These are phyloP conservation scores for Cinnamomum chago DNA, from an alignment of 164 flowering plant genomes.

Conservation along the genomic window DNA sequence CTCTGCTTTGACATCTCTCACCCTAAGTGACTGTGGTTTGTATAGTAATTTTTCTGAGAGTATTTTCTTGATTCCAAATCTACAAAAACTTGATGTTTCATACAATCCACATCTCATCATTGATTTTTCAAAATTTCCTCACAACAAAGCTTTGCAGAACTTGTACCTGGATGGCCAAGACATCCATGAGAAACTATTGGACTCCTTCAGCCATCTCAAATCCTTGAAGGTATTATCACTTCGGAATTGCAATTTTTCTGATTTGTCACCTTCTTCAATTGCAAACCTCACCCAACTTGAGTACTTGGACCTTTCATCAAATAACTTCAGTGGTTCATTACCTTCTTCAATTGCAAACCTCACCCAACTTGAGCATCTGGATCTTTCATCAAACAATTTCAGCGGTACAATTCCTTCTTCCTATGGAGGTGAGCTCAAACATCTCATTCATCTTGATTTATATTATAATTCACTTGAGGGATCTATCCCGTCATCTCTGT, in stretches of 20 bases:
- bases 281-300: too few species aligned
- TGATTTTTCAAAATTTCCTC: background rate
- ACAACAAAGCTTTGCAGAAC: background rate
- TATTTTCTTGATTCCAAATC: conserved; percentile 19
- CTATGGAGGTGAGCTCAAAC: background rate
- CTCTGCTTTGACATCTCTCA: too few species aligned
- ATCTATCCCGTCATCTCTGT: background rate
- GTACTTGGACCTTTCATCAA: too few species aligned
- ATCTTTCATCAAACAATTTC: background rate
- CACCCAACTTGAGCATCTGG: too few species aligned
- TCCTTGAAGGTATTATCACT: background rate
- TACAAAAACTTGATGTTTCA: conserved; percentile 21
- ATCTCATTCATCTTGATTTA: background rate
- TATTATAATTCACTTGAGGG: background rate
- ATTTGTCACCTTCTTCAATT: too few species aligned
- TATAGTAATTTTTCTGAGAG: conserved; percentile 22
- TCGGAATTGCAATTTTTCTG: background rate
- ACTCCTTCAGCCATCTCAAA: background rate
- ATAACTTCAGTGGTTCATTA: too few species aligned
- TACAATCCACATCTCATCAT: conserved; percentile 5
- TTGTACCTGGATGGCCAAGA: background rate
- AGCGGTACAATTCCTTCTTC: background rate
- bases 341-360: too few species aligned
- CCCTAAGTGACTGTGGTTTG: conserved; percentile 14
- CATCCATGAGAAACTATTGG: background rate